Evolutionary conservation across 2,329 filamentous ascomycete species (phyloP).

Genomic region (Alternaria postmessia): DNA sequence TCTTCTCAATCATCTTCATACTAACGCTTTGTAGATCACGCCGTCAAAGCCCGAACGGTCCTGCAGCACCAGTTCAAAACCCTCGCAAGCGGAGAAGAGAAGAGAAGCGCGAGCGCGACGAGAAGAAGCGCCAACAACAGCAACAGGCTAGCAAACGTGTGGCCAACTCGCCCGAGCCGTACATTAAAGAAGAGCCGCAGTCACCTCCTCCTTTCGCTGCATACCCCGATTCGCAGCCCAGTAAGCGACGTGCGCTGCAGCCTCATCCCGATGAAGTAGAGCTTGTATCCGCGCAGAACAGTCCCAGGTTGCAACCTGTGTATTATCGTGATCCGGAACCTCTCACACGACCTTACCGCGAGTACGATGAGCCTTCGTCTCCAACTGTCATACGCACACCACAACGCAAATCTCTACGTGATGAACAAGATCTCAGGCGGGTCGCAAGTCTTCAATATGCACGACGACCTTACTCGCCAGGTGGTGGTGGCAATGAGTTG

Average conservation of each 20-base stretch:
- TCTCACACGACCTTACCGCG: slow-evolving; percentile 51
- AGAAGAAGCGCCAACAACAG: slow-evolving; percentile 38
- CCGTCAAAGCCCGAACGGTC: slow-evolving; percentile 56
- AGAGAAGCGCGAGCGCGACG: slow-evolving; percentile 46
- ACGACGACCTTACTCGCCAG: slow-evolving; percentile 54
- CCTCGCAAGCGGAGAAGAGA: slow-evolving; percentile 63
- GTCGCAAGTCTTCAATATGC: slow-evolving; percentile 59
- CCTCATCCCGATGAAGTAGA: slow-evolving; percentile 50
- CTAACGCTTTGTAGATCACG: slow-evolving; percentile 40
- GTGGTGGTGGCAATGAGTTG: slow-evolving; percentile 38
- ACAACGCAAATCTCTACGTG: slow-evolving; percentile 50
- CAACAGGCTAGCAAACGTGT: slow-evolving; percentile 44
- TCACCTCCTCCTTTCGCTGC: slow-evolving; percentile 65
- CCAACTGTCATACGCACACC: slow-evolving; percentile 51
- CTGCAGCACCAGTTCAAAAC: slow-evolving; percentile 54
- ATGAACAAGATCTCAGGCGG: slow-evolving; percentile 57
- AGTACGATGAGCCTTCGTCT: slow-evolving; percentile 52
- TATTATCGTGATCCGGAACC: slow-evolving; percentile 54
- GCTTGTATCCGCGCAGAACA: slow-evolving; percentile 49
- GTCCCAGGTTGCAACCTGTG: slow-evolving; percentile 53
- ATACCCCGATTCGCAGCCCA: slow-evolving; percentile 48
- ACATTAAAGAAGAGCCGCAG: slow-evolving; percentile 69
- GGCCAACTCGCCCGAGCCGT: slow-evolving; percentile 54
- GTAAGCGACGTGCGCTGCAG: slow-evolving; percentile 52
- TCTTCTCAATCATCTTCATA: neutral